A percentile compares a stretch with the other conserved stretches of the same genome.
Evolutionary conservation across 2,329 filamentous ascomycete genomes (phyloP).

Genomic region (Talaromyces funiculosus): DNA sequence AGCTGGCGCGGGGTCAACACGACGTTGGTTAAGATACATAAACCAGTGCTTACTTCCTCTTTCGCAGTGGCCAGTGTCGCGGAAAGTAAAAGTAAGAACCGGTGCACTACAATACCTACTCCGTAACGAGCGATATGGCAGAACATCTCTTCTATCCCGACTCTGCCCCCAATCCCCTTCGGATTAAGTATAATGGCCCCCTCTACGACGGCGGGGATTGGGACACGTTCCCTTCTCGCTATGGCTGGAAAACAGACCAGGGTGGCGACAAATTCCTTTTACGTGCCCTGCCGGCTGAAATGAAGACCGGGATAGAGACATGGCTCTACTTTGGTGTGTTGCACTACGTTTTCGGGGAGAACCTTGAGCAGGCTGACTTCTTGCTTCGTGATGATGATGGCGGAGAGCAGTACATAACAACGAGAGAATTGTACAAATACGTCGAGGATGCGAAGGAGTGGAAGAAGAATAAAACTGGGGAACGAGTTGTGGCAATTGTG

Average conservation of each 20-base stretch:
- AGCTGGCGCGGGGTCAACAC: neutral
- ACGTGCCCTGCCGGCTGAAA: neutral
- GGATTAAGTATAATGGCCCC: neutral
- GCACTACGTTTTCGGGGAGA: slow-evolving; percentile 10
- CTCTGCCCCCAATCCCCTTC: neutral
- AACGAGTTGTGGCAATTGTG: slow-evolving; percentile 12
- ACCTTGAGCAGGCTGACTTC: slow-evolving; percentile 14
- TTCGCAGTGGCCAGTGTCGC: no score
- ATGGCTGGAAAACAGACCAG: neutral
- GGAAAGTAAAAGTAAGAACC: no score
- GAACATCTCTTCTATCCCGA: slow-evolving; percentile 6
- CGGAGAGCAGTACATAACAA: slow-evolving; percentile 4
- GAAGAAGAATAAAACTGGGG: slow-evolving; percentile 13
- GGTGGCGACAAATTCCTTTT: neutral
- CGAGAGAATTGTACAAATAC: slow-evolving; percentile 12
- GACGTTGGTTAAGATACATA: neutral
- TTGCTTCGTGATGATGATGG: neutral
- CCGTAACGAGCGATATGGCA: neutral
- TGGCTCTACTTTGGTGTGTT: slow-evolving; percentile 17
- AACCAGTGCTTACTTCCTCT: neutral
- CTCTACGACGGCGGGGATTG: slow-evolving; percentile 2
- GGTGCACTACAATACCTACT: no score
- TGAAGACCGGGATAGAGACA: slow-evolving; percentile 2
- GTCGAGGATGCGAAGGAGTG: slow-evolving; percentile 12
- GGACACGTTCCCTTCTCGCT: neutral